A percentile compares a stretch with the other conserved stretches of the same genome.
These are phyloP conservation scores for Cupressus sempervirens DNA, from an alignment of 75 land plant genomes.

Conservation along the genomic window DNA sequence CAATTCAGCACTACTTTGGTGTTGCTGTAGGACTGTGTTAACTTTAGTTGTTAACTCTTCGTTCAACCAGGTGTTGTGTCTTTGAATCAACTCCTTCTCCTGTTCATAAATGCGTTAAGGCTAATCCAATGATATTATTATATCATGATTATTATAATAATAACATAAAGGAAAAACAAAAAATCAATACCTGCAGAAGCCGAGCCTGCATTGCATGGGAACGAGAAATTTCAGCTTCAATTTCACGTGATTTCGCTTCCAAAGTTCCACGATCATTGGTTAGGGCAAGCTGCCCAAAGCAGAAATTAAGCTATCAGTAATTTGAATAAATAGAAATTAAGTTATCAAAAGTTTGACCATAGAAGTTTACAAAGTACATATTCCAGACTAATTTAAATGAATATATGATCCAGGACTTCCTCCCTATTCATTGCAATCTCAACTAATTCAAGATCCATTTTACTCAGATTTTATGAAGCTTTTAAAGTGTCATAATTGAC, in stretches of 20 bases:
- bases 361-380: background rate
- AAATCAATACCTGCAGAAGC: constrained; percentile 50
- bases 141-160: background rate
- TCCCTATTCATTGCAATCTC: background rate
- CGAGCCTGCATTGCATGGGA: constrained; percentile 58
- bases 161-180: background rate
- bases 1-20: constrained; percentile 39
- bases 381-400: background rate
- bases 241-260: constrained; percentile 59
- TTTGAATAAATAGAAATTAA: background rate
- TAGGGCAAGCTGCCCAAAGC: constrained; percentile 52
- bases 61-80: constrained; percentile 86
- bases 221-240: constrained; percentile 60
- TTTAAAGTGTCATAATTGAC: background rate
- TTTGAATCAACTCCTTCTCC: constrained; percentile 89
- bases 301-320: background rate
- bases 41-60: constrained; percentile 82
- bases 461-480: background rate
- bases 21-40: constrained; percentile 50
- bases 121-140: background rate
- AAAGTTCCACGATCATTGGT: constrained; percentile 52
- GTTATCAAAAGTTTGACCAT: background rate
- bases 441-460: background rate
- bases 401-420: background rate
- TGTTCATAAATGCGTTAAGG: constrained; percentile 18